Evolutionary conservation across 2,329 filamentous ascomycete species (phyloP), one percentile per base, ranked within the genome.

Genomic region (Triangularia setosa): DNA sequence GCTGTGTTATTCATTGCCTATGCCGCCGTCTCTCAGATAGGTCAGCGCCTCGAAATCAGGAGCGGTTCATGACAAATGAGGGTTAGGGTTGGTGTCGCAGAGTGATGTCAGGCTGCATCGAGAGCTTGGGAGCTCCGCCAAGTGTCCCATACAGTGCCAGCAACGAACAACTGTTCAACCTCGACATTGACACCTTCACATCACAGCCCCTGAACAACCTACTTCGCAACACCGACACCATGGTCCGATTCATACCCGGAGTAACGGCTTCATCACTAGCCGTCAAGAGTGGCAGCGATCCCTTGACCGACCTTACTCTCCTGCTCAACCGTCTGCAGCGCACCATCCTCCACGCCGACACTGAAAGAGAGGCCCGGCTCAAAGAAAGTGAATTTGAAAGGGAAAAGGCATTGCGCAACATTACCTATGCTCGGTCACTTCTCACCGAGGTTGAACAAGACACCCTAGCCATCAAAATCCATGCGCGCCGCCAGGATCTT

Each of bases 391-490:
- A 85, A 71, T 89, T 87, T 72, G 90, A 92, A 77, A 83, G 90
- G 65, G 81, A 83, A 67, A 86, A 84, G 71, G 80, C 83, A 28
- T 78, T 12, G 14, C 28, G 91, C 86, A 93, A 92, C 71, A 80
- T 94, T 66, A 85, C 90, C 69, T 86, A 90, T 73, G 90, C 91
- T 21, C 86, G 87, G 48, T 83, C 82, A 0, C 82, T 91, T 28
- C 84, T 93, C 63, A 83, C 89, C 21, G 87, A 83, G 65, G 83
- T 92, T 52, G 91, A 93, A 74, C 89, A 91, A 70, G 86, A 90
- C 69, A 83, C 86, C 5, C 76, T 85, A 14, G 79, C 76, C n/a
- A 77, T 87, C 67, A 88, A 88, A 73, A 78, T 83, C 30, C 83
- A 83, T 63, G 75, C 81, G 4, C 84, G 84, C 64, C 84, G 86